These are phyloP conservation scores for Crepidotus variabilis DNA, from an alignment of 768 basidiomycete species.

Conservation along the genomic window DNA sequence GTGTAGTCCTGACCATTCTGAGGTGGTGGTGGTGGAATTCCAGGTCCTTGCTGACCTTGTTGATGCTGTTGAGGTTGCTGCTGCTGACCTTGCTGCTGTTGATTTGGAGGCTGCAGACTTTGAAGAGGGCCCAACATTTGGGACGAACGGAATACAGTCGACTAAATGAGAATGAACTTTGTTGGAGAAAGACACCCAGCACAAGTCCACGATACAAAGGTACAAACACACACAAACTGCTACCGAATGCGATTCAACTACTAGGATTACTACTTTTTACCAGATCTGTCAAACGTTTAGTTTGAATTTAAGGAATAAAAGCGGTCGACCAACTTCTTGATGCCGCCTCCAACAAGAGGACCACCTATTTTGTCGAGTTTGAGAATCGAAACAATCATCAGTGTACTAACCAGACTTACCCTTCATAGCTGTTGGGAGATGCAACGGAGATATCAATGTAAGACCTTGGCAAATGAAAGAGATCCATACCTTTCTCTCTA, in stretches of 20 bases:
- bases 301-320: neutral
- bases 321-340: conserved; percentile 74
- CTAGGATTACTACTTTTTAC: conserved; percentile 53
- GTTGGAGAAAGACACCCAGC: conserved; percentile 14
- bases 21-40: conserved; percentile 71
- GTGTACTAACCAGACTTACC: conserved; percentile 30
- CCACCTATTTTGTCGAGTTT: conserved; percentile 44
- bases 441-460: conserved; percentile 3
- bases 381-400: conserved; percentile 6
- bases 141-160: conserved; percentile 9
- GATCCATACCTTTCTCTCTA: conserved; percentile 60
- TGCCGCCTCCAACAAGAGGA: conserved; percentile 64
- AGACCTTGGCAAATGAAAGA: neutral
- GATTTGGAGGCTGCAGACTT: conserved; percentile 54
- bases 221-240: conserved; percentile 40
- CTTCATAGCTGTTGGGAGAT: conserved; percentile 43
- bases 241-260: conserved; percentile 10
- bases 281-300: conserved; percentile 43
- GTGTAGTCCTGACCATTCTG: conserved; percentile 91
- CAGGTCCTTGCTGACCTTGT: conserved; percentile 39
- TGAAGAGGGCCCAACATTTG: conserved; percentile 75
- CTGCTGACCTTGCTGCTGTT: conserved; percentile 61
- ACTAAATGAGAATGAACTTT: conserved; percentile 14
- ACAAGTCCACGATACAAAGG: conserved; percentile 7
- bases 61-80: conserved; percentile 55